Base-by-base conservation (phyloP, 2,329 filamentous ascomycete species). In the Hymenoscyphus fructigenus region DNA sequence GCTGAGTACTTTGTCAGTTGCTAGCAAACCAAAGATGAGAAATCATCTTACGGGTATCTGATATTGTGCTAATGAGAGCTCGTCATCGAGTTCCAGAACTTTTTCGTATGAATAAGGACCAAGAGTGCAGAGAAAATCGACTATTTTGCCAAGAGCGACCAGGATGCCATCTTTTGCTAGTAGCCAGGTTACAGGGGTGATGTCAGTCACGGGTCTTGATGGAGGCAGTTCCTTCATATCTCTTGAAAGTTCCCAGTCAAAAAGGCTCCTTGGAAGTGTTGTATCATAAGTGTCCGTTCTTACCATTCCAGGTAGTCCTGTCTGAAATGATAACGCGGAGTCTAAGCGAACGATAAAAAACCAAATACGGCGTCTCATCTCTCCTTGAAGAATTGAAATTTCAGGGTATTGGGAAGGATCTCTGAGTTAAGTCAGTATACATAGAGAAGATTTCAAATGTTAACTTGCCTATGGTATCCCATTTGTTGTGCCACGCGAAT, bases 171-270 rank as follows among this genome's bases (percentile, higher is more conserved):
- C 82, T 75, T 93, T 92, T 44, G 85, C 85, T 70, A 93, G 91
- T 83, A 93, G 86, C 76, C 91, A 93, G 9, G 88, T 85, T 67
- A 91, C 87, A 1, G 89, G 89, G 0, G 91, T 93, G 1, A 87
- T 84, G 72, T 93, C 89, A 1, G 83, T 85, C n/a, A 80, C 80
- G 0, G 90, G 88, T 63, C 90, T 80, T 0, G 89, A 86, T 1
- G 85, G 83, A 0, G 91, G 91, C 5, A 93, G 76, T 9, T 82
- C 78, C 65, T 87, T 88, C 70, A 86, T 88, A 28, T 85, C 83
- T 5, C 88, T 87, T 56, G 86, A 83, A 28, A 94, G 86, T 69
- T 93, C 91, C 68, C 92, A 89, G 69, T 94, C 91, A 73, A 90
- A 90, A 14, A 93, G 82, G 72, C 93, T 94, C 62, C 87, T 85